These are phyloP conservation scores for Boeremia lycopersici DNA, from an alignment of 2,329 filamentous ascomycete species.

Conservation along the genomic window DNA sequence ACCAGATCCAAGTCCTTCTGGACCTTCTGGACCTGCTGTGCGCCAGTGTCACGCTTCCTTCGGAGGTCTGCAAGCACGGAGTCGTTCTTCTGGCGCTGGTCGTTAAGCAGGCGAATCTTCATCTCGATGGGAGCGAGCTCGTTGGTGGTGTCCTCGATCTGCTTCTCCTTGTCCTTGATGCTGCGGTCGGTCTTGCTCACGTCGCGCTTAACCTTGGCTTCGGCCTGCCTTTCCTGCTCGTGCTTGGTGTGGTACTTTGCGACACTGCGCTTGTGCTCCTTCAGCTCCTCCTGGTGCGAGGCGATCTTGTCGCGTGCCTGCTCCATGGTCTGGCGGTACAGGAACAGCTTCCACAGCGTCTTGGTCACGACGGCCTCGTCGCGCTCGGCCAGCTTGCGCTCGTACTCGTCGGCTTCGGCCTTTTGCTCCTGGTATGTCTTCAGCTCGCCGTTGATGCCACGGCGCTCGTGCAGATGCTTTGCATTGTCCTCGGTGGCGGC, in stretches of 20 bases:
- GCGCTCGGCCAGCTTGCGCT: conserved; percentile 85
- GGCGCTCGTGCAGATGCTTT: conserved; percentile 84
- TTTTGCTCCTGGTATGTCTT: conserved; percentile 98
- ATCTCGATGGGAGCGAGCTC: conserved; percentile 87
- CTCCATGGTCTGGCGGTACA: conserved; percentile 92
- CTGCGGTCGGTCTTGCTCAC: conserved; percentile 81
- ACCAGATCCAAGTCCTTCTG: conserved; percentile 81
- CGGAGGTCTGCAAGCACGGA: conserved; percentile 71
- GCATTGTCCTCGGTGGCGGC: conserved; percentile 87
- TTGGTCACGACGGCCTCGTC: conserved; percentile 92
- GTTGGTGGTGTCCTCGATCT: conserved; percentile 85
- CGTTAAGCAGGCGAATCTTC: conserved; percentile 77
- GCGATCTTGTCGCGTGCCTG: conserved; percentile 89
- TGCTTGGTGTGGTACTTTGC: conserved; percentile 82
- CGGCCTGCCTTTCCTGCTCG: conserved; percentile 82
- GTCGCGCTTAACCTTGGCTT: conserved; percentile 75
- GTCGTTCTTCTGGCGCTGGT: conserved; percentile 71
- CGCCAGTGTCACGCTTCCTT: conserved; percentile 78
- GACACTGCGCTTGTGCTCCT: conserved; percentile 87
- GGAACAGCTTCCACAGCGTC: conserved; percentile 94
- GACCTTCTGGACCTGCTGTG: conserved; percentile 70
- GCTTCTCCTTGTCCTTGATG: conserved; percentile 84
- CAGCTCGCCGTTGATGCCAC: conserved; percentile 96
- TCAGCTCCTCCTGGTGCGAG: conserved; percentile 91
- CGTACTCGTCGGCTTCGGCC: conserved; percentile 90